These are phyloP conservation scores for Eleusine coracana DNA, from an alignment of 176 grass and related monocot genomes.

Conservation along the genomic window DNA sequence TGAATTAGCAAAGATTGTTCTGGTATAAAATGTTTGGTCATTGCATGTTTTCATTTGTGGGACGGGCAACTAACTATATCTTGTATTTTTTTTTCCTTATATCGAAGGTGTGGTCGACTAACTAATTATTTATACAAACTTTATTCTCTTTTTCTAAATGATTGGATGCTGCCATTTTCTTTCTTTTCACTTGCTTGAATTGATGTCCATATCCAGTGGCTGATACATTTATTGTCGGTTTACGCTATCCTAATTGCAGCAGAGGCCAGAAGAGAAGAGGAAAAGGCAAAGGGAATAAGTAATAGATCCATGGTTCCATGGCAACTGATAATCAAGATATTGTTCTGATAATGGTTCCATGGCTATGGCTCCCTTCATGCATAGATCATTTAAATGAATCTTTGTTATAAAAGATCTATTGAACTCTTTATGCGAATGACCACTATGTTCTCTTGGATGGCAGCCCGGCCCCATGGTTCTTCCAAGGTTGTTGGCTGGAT, in stretches of 20 bases:
- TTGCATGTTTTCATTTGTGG: not conserved
- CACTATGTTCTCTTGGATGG: no score
- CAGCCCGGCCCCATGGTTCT: no score
- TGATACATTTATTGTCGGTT: slow-evolving; percentile 35
- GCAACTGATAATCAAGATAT: slow-evolving; percentile 87
- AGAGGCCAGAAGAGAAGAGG: slow-evolving; percentile 80
- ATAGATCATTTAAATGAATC: no score
- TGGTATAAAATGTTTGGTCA: not conserved
- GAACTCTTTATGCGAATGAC: no score
- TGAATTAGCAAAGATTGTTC: slow-evolving; percentile 3
- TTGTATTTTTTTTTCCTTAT: not conserved
- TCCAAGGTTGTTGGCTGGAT: no score
- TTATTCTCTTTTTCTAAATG: not conserved
- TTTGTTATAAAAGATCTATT: no score
- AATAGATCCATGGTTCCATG: slow-evolving; percentile 21
- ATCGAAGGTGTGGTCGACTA: not conserved
- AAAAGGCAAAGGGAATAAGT: slow-evolving; percentile 88
- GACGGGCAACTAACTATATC: not conserved
- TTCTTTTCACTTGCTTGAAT: slow-evolving; percentile 16
- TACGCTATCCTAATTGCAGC: slow-evolving; percentile 85
- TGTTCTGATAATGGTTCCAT: slow-evolving; percentile 28
- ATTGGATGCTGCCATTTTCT: not conserved
- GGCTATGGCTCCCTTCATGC: no score
- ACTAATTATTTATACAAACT: slow-evolving; percentile 1
- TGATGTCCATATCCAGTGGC: slow-evolving; percentile 3